Base-by-base conservation (phyloP, 2,329 filamentous ascomycete genomes). In the Botrytis elliptica region DNA sequence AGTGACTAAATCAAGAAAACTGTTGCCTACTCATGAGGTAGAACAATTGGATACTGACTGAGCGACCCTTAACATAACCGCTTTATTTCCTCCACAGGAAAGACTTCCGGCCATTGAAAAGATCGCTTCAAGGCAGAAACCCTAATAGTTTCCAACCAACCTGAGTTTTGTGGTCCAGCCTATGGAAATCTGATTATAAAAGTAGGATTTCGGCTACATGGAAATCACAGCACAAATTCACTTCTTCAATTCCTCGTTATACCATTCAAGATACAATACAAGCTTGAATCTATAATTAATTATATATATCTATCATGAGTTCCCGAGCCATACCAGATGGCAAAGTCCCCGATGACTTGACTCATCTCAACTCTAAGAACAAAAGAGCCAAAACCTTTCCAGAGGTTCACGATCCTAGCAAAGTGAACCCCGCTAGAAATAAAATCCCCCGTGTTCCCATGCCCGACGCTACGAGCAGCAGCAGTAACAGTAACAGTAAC, bases 351-450 rank as follows among this genome's bases (percentile, higher is more conserved):
- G 7, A 46, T 9, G 6, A 9, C 44, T 46, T 46, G 20, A 20
- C 7, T 18, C 52, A 3, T 18, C 25, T 3, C 38, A 40, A 10
- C 9, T 8, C 9, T 52, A 7, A 22, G 22, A 25, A 22, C 22
- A n/a, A 4, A 8, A 55, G 4, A n/a, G 25, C 10, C 0, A 2
- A 25, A 16, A 6, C 9, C 5, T 29, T 55, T 4, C 52, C 52
- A 16, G 12, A 7, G 7, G 14, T 3, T 8, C 3, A 29, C 14
- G 25, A 33, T 33, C 16, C 7, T 8, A 10, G 0, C 0, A 5
- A 33, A 33, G 6, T 3, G 4, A 20, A 10, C 16, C n/a, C 14
- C 6, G 16, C 3, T 33, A 10, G 3, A 59, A 4, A 33, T 1
- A 20, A 20, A 59, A 18, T 14, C 25, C 6, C 5, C 0, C 8